A percentile compares a stretch with the other conserved stretches of the same genome.
Evolutionary conservation across 192 early-diverging fungal genomes (phyloP).

Genomic region (Coemansia sp.): DNA sequence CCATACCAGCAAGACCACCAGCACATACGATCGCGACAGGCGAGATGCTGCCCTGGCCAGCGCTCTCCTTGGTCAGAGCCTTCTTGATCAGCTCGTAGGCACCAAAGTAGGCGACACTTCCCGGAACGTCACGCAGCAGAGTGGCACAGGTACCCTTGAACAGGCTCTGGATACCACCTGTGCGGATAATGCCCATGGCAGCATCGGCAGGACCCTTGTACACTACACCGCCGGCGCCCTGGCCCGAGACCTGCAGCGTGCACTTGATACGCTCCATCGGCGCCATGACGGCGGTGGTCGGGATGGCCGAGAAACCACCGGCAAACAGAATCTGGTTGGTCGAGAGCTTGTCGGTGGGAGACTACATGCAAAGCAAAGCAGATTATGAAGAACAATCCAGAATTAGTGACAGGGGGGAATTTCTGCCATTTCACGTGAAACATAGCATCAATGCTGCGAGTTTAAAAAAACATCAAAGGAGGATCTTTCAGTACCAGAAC

Average conservation of each 20-base stretch:
- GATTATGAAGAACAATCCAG: too few relatives aligned
- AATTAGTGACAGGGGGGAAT: too few relatives aligned
- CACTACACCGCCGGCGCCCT: conserved; percentile 32
- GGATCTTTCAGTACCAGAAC: too few relatives aligned
- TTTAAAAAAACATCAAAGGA: too few relatives aligned
- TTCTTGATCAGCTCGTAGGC: conserved; percentile 89
- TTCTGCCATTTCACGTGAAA: too few relatives aligned
- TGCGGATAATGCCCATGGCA: conserved; percentile 71
- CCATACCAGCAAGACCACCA: conserved; percentile 97
- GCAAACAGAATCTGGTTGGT: conserved; percentile 80
- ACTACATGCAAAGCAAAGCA: too few relatives aligned
- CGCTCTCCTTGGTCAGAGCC: conserved; percentile 58
- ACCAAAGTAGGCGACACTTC: conserved; percentile 93
- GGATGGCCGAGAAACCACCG: conserved; percentile 92
- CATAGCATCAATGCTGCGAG: too few relatives aligned
- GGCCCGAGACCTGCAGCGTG: conserved; percentile 70
- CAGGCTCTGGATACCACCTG: conserved; percentile 82
- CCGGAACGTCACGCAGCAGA: conserved; percentile 87
- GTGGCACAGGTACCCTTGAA: conserved; percentile 95
- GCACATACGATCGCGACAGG: conserved; percentile 83
- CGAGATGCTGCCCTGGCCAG: conserved; percentile 71
- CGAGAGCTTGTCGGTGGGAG: conserved; percentile 51
- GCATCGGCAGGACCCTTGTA: conserved; percentile 95
- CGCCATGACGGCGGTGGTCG: conserved; percentile 91
- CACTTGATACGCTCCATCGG: conserved; percentile 97